phyloP scores from a whole-genome alignment of 1,284 basidiomycete species.

The Cryptococcus jaspeensis region DNA sequence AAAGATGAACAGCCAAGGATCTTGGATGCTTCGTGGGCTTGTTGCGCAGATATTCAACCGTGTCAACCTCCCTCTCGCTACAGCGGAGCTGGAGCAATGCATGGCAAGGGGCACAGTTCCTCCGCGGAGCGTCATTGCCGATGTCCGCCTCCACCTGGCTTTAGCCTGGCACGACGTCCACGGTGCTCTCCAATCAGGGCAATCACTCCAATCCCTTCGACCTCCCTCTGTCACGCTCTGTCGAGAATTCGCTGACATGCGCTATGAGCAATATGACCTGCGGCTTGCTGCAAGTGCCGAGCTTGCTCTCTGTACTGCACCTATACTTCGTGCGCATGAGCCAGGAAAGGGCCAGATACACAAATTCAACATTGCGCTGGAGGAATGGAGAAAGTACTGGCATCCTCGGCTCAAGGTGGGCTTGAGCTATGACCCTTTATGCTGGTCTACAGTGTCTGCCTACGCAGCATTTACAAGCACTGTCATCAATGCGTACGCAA shows the following conservation, averaged over 20 bases:
- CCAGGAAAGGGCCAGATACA: neutral
- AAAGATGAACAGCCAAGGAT: neutral
- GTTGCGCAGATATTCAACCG: neutral
- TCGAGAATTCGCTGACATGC: neutral
- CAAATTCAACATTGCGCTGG: neutral
- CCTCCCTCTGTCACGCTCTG: neutral
- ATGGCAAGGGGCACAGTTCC: neutral
- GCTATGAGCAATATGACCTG: neutral
- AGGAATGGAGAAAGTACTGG: neutral
- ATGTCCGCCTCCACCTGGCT: neutral
- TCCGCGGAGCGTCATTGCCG: neutral
- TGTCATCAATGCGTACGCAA: neutral
- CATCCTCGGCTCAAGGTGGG: neutral
- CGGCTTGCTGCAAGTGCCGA: neutral
- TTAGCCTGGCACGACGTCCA: neutral
- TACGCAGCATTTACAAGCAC: neutral
- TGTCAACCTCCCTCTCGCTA: neutral
- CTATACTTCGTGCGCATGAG: neutral
- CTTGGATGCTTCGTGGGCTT: neutral
- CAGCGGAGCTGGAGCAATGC: neutral
- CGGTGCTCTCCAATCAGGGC: neutral
- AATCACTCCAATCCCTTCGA: neutral
- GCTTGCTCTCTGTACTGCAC: neutral
- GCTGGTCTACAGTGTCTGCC: neutral
- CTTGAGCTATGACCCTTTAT: neutral